Base-by-base conservation (phyloP, 495 filamentous ascomycete genomes). In the Penicillium ucsense region DNA sequence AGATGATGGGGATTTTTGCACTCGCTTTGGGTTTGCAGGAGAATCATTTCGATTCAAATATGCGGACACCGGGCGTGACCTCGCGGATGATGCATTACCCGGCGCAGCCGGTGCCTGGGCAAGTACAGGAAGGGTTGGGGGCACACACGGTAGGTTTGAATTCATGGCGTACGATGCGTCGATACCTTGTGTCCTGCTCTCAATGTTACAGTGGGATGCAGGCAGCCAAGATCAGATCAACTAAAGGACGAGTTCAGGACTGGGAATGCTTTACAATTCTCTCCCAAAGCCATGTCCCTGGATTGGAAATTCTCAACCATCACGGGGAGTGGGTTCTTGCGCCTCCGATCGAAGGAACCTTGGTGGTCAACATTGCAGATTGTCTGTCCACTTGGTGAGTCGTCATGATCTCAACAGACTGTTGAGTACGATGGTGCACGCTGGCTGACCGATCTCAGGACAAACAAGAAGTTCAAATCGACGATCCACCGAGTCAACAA, bases 301-400 rank as follows among this genome's bases (percentile, higher is more conserved):
- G 64, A 0, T 51, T 79, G 6, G 71, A 77, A 50, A 66, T 77
- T 9, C 63, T 71, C 0, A 70, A 62, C 39, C 50, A 61, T 7
- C 49, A 56, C 6, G 62, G 60, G 0, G 52, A 70, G 11, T 77
- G 74, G 72, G 65, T 73, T 12, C 46, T 62, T 3, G 73, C 73
- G 0, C 51, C 57, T 5, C 73, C 72, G 2, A 67, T 70, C 34
- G 61, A 58, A 5, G 65, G 65, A 4, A 68, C 67, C 5, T 66
- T 74, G 39, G 72, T 79, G 5, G 68, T 79, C 27, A 78, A 79
- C 49, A 67, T 78, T 10, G 71, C 65, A 2, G 70, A 79, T 53
- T 64, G 69, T 45, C 46, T 78, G 31, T 59, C 65, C 33, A 57
- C 70, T 30, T 74, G 68, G 72, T 73, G 53, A 43, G 50, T 9